Conservation (phyloP, 140 eudicot genomes). For the Flaveria floridana region DNA sequence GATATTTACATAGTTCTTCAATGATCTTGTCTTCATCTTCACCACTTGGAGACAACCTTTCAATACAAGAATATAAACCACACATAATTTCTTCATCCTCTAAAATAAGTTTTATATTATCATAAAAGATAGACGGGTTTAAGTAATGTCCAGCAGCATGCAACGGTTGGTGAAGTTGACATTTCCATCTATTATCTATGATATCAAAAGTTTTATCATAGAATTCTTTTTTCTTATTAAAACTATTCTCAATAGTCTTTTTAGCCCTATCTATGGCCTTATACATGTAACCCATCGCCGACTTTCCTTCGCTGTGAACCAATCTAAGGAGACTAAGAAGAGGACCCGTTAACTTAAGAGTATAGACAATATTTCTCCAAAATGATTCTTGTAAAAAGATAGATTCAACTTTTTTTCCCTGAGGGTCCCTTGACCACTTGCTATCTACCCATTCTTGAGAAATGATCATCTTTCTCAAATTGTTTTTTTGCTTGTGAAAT, state of each 20-base stretch:
- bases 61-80: background rate
- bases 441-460: background rate
- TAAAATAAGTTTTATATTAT: background rate
- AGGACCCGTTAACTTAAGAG: conserved; percentile 14
- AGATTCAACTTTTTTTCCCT: background rate
- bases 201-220: background rate
- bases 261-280: conserved; percentile 27
- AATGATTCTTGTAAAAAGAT: conserved; percentile 15
- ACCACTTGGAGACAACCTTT: background rate
- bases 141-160: background rate
- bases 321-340: conserved; percentile 28
- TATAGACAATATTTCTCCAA: conserved; percentile 1
- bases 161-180: conserved; percentile 22
- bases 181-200: conserved; percentile 12
- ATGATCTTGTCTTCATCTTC: background rate
- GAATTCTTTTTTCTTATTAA: background rate
- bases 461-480: conserved; percentile 20
- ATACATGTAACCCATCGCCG: conserved; percentile 33
- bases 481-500: conserved; percentile 8
- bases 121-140: background rate
- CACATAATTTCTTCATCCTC: background rate
- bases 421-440: conserved; percentile 10
- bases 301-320: conserved; percentile 34
- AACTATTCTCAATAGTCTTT: conserved; percentile 5
- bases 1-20: background rate